These are phyloP conservation scores for Microascus cirrosus DNA, from an alignment of 2,329 filamentous ascomycete species.

Conservation along the genomic window DNA sequence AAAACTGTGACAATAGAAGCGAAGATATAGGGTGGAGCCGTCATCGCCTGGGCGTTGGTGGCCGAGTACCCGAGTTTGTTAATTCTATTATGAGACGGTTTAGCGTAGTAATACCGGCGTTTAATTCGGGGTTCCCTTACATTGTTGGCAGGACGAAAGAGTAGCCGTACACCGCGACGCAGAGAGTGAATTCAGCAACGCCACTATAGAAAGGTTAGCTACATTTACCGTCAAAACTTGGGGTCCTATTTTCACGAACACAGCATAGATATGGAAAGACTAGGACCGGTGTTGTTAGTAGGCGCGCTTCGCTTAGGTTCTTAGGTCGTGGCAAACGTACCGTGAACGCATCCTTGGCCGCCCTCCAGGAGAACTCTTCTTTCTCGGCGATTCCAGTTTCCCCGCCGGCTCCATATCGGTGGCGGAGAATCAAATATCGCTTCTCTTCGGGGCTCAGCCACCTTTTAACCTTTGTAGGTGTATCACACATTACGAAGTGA, in stretches of 20 bases:
- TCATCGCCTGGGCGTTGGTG: background rate
- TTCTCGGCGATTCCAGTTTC: background rate
- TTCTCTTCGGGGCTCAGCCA: constrained; percentile 12
- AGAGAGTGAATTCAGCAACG: constrained; percentile 23
- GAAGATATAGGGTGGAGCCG: background rate
- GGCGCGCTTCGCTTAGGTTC: too few relatives aligned
- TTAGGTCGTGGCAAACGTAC: constrained; percentile 11
- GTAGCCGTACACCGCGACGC: constrained; percentile 19
- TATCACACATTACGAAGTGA: background rate
- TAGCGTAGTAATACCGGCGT: too few relatives aligned
- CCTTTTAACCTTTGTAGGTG: background rate
- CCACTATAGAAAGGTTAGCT: constrained; percentile 16
- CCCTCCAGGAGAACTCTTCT: background rate
- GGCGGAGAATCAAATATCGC: constrained; percentile 8
- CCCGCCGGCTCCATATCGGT: background rate
- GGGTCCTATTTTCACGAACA: too few relatives aligned
- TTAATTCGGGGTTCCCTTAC: too few relatives aligned
- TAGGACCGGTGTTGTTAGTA: too few relatives aligned
- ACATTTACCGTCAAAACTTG: too few relatives aligned
- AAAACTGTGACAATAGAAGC: constrained; percentile 5
- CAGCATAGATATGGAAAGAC: too few relatives aligned
- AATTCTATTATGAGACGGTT: constrained; percentile 10
- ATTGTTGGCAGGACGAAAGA: constrained; percentile 22
- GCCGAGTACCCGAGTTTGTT: constrained; percentile 24
- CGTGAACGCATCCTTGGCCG: constrained; percentile 13